Percentiles rank a stretch among this genome's conserved stretches.
phyloP scores from a whole-genome alignment of 2,329 filamentous ascomycete genomes.

The Trichophyton verrucosum region DNA sequence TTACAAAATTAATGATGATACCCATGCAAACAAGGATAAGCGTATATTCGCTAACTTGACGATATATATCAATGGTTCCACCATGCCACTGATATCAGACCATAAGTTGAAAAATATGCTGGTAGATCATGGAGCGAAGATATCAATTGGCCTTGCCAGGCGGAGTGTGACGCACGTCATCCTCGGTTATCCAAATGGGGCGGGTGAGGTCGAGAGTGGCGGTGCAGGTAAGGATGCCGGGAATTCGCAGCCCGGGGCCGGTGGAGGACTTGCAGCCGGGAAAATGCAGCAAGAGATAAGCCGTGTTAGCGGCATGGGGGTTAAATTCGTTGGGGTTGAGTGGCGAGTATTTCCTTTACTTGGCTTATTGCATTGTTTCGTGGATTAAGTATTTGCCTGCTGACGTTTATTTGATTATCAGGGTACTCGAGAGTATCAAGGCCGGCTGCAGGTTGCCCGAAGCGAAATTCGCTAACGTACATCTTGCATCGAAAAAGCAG shows the following conservation, averaged over 20 bases:
- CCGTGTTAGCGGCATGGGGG: conserved; percentile 51
- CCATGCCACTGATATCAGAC: conserved; percentile 67
- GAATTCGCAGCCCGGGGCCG: conserved; percentile 37
- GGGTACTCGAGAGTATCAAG: conserved; percentile 74
- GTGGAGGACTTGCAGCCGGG: conserved; percentile 60
- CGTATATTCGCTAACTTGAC: conserved; percentile 58
- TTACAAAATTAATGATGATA: conserved; percentile 11
- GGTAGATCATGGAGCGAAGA: conserved; percentile 56
- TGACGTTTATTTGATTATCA: conserved; percentile 22
- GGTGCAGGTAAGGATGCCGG: too few relatives aligned
- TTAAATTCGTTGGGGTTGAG: conserved; percentile 70
- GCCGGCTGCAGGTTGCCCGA: conserved; percentile 63
- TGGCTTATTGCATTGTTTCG: conserved; percentile 3
- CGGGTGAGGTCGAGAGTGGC: not conserved
- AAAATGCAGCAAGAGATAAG: conserved; percentile 75
- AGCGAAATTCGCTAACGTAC: conserved; percentile 54
- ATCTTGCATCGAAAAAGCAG: conserved; percentile 50
- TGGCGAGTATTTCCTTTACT: conserved; percentile 45
- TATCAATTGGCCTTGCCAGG: conserved; percentile 59
- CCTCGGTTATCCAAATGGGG: conserved; percentile 47
- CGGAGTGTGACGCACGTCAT: conserved; percentile 77
- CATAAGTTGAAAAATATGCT: conserved; percentile 73
- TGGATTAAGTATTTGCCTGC: conserved; percentile 14
- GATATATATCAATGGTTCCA: conserved; percentile 82
- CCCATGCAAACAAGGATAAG: not conserved